Conservation (phyloP, 2,329 filamentous ascomycete species). For the Neobulgaria alba region DNA sequence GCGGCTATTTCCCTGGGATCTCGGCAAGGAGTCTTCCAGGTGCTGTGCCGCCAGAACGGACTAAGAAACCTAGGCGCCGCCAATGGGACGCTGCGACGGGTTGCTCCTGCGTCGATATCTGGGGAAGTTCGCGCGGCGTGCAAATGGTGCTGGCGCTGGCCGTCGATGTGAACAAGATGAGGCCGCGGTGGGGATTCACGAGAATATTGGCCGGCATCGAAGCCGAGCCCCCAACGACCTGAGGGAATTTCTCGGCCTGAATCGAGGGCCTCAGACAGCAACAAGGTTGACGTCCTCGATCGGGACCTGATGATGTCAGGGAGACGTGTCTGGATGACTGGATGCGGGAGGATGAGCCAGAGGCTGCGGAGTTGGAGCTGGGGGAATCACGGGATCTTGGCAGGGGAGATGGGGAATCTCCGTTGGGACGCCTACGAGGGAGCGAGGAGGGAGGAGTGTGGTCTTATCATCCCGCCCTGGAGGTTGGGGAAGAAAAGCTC, state of each 20-base stretch:
- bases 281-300: too few species aligned
- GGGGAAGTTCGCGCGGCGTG: not conserved
- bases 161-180: not conserved
- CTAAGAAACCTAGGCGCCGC: not conserved
- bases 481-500: too few species aligned
- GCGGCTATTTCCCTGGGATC: not conserved
- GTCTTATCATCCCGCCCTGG: not conserved
- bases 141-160: not conserved
- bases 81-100: too few species aligned
- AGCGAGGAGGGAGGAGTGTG: not conserved
- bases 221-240: not conserved
- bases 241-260: not conserved
- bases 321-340: not conserved
- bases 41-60: not conserved
- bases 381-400: not conserved
- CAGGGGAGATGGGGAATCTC: not conserved
- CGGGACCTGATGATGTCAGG: not conserved
- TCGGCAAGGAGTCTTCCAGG: not conserved
- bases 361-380: not conserved
- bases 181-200: not conserved
- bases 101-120: too few species aligned
- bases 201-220: not conserved
- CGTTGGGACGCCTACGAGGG: not conserved
- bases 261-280: too few species aligned
- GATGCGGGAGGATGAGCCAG: too few species aligned